These are phyloP conservation scores for Chytriomyces sp. DNA, from an alignment of 192 early-diverging fungal genomes.

Conservation along the genomic window DNA sequence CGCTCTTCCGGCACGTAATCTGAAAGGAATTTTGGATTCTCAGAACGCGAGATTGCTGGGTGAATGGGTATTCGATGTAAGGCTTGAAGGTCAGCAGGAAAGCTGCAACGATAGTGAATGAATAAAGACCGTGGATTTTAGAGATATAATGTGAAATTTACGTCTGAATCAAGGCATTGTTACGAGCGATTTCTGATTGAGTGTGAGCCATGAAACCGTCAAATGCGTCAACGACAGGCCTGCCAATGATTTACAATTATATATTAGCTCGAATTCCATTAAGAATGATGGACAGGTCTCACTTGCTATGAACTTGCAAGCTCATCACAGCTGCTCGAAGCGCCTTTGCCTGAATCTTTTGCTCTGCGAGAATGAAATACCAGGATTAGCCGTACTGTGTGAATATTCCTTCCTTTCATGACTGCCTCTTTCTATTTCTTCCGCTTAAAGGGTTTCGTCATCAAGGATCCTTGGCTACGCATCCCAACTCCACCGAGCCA, in stretches of 20 bases:
- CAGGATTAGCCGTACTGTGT: background rate
- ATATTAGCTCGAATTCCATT: too few species aligned
- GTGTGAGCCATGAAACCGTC: constrained; percentile 37
- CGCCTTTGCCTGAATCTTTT: constrained; percentile 38
- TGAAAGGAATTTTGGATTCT: constrained; percentile 31
- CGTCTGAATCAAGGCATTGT: constrained; percentile 42
- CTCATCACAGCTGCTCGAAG: constrained; percentile 39
- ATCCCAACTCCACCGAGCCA: background rate
- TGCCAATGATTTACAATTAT: constrained; percentile 1
- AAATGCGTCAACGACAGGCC: constrained; percentile 29
- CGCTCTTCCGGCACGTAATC: constrained; percentile 50
- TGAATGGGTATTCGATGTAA: constrained; percentile 50
- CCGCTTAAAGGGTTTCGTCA: background rate
- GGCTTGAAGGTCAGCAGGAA: constrained; percentile 48
- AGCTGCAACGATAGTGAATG: background rate
- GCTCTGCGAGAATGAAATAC: constrained; percentile 27
- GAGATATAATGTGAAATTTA: background rate
- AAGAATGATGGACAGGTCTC: constrained; percentile 8
- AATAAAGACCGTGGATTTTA: background rate
- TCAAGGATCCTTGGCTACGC: background rate
- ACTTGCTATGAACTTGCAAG: constrained; percentile 35
- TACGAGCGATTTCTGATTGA: constrained; percentile 44
- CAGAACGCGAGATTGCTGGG: constrained; percentile 25
- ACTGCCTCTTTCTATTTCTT: background rate
- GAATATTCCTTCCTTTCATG: background rate